Evolutionary conservation across 805 yeast species (phyloP).

Genomic region (Starmerella tilneyi): DNA sequence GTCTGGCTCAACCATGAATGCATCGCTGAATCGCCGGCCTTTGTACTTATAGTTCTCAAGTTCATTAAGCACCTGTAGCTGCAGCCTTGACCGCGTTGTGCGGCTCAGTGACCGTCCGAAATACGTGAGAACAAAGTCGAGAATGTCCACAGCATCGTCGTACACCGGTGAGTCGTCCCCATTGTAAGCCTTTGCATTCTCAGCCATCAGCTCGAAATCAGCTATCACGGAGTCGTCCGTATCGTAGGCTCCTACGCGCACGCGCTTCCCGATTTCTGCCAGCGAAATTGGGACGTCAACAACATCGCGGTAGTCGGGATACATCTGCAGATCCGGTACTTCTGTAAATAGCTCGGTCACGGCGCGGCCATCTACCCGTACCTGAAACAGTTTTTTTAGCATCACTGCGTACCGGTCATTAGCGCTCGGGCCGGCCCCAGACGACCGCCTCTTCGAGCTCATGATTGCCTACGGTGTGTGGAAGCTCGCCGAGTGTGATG

Average conservation of each 20-base stretch:
- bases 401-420: conserved; percentile 20
- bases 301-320: conserved; percentile 68
- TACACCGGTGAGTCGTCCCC: conserved; percentile 59
- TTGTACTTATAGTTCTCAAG: conserved; percentile 26
- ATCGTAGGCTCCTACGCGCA: conserved; percentile 33
- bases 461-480: no score
- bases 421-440: neutral
- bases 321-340: conserved; percentile 61
- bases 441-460: conserved; percentile 13
- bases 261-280: conserved; percentile 48
- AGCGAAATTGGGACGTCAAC: conserved; percentile 59
- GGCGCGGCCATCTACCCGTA: conserved; percentile 22
- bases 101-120: conserved; percentile 31
- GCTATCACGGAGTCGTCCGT: conserved; percentile 37
- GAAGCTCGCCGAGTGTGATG: neutral
- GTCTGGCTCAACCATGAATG: conserved; percentile 68
- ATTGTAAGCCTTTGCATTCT: conserved; percentile 64
- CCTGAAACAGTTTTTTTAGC: conserved; percentile 19
- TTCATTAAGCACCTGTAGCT: conserved; percentile 22
- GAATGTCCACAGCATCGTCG: conserved; percentile 48
- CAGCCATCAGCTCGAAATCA: conserved; percentile 58
- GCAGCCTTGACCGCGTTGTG: conserved; percentile 22
- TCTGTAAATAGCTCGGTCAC: conserved; percentile 47
- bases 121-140: conserved; percentile 46
- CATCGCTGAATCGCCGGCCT: conserved; percentile 47